Evolutionary conservation across 2,329 filamentous ascomycete species (phyloP), one percentile per base, ranked within the genome.

Genomic region (Aspergillus udagawae): DNA sequence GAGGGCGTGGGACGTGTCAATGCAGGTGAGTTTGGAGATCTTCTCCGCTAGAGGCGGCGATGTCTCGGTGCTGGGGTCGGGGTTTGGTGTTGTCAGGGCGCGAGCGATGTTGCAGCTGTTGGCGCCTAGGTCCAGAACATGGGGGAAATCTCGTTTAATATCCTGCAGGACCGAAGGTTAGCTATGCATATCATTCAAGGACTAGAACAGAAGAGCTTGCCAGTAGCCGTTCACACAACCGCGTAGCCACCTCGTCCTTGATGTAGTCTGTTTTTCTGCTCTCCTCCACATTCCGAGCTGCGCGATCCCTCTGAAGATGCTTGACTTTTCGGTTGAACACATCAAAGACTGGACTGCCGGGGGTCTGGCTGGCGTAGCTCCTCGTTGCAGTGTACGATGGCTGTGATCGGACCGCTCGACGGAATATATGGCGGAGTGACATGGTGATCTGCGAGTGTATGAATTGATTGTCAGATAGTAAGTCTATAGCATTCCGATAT

Each of bases 51-150:
- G 81, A 3, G 92, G 88, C 25, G 68, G 65, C 2, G 66, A 60
- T 38, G 55, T 61, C 17, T 70, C 67, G 17, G 61, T 60, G 58
- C 83, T 81, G 7, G 81, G 82, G 68, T 90, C 86, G 1, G 86
- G 85, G 69, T 91, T 86, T 81, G 61, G 86, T 80, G 51, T 80
- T 65, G 88, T 88, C 49, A 97, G 83, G 56, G 90, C 89, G 61
- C 88, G 86, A 21, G 92, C 92, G 60, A 99, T 86, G 75, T 97
- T 96, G 82, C 93, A 97, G 60, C 93, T 91, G 73, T 97, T 96
- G 60, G 94, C 93, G 60, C 94, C 94, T 32, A 97, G 86, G 74
- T 99, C 94, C 59, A 99, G 88, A 25, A 92, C 91, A 63, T 85
- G 83, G 48, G 89, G 85, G 67, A 96, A 97, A 56, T 86, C 82